Evolutionary conservation across 2,329 filamentous ascomycete species (phyloP), one percentile per base, ranked within the genome.

Genomic region (Thielaviopsis ethacetica): DNA sequence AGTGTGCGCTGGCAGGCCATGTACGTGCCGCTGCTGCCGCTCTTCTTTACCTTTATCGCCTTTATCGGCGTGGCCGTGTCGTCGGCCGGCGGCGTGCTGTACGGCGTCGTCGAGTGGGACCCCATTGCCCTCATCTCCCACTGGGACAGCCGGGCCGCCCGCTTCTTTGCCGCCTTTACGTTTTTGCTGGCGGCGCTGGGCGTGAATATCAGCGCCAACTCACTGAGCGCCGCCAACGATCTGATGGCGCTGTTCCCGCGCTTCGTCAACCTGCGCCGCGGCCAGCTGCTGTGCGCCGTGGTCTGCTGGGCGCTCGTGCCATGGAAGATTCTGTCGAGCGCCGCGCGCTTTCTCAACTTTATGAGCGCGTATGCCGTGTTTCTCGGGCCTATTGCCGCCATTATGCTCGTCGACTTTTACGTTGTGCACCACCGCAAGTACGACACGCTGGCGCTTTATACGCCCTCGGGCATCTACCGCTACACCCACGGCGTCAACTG

Each of bases 161-260:
- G 75, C 17, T 71, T 76, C n/a, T 77, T 76, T 66, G 71, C 68
- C 15, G 74, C 72, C 19, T 68, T 75, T 57, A 73, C 74, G 1
- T 72, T 77, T 57, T 77, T 77, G 63, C 76, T 77, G 65, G 71
- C 74, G n/a, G 68, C 61, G 66, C 70, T 63, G 3, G 62, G 62
- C 49, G 57, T 61, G 57, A 61, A 63, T 34, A 62, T 63, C 21
- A 59, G 55, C 17, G 62, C 62, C 24, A 61, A 61, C 59, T 61
- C 58, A 17, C 51, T 62, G 12, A 58, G 53, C 50, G 60, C 60
- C 10, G 60, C 62, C 38, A 63, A 63, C 44, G 62, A 63, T 41
- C 17, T 62, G 27, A 62, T 53, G 50, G 62, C 58, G 3, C 30
- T 63, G 24, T 62, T 57, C 30, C 62, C 62, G 6, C 54, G 53